These are phyloP conservation scores for Discostella stelligera DNA, from an alignment of 352 stramenopile species.

Conservation along the genomic window DNA sequence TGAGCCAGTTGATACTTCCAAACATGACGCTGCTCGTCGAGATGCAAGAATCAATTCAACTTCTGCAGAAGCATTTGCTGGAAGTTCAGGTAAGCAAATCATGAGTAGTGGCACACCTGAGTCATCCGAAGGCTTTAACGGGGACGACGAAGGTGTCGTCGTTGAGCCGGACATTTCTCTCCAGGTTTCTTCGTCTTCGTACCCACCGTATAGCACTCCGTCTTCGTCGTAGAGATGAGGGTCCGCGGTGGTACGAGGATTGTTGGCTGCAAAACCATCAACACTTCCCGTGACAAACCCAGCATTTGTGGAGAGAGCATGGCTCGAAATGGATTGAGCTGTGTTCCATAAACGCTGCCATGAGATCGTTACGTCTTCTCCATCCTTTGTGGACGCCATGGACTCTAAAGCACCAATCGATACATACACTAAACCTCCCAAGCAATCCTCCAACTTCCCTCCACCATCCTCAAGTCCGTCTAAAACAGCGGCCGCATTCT, in stretches of 20 bases:
- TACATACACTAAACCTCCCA: constrained; percentile 73
- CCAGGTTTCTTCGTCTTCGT: constrained; percentile 80
- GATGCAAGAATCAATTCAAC: constrained; percentile 71
- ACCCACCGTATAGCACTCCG: constrained; percentile 67
- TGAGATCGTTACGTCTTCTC: constrained; percentile 8
- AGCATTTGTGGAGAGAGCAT: constrained; percentile 44
- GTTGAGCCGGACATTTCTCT: constrained; percentile 54
- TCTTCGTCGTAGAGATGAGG: constrained; percentile 51
- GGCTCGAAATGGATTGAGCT: constrained; percentile 35
- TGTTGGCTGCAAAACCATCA: constrained; percentile 29
- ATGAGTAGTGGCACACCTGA: constrained; percentile 58
- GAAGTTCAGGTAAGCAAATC: constrained; percentile 75
- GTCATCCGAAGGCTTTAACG: constrained; percentile 1
- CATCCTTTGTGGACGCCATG: background rate
- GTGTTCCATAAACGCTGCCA: constrained; percentile 41
- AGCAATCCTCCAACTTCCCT: constrained; percentile 60
- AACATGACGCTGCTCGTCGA: constrained; percentile 42
- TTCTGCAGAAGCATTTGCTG: constrained; percentile 67
- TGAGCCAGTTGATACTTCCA: constrained; percentile 41
- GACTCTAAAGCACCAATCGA: constrained; percentile 34
- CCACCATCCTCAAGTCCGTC: constrained; percentile 68
- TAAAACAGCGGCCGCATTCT: constrained; percentile 70
- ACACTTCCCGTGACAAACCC: constrained; percentile 47
- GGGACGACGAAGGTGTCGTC: constrained; percentile 5
- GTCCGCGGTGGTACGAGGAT: constrained; percentile 22